Base-by-base conservation (phyloP, 2,329 filamentous ascomycete genomes). In the Neonectria punicea region DNA sequence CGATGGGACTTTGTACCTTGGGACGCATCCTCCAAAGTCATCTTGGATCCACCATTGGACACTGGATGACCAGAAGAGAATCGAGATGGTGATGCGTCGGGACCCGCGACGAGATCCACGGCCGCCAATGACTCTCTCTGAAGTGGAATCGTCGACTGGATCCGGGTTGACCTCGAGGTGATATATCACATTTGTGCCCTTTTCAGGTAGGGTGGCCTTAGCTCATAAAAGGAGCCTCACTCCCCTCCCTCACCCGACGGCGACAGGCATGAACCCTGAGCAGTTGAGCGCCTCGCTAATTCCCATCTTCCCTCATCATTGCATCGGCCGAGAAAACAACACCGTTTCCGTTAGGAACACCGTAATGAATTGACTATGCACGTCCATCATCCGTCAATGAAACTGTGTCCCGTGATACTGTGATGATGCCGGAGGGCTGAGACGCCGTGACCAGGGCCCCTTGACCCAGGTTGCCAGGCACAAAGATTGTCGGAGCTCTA, bases 251-350 rank as follows among this genome's bases (percentile, higher is more conserved):
- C 59, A 46, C 67, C 46, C 63, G 41, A 30, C n/a, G 50, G 30
- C 22, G 43, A 50, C 46, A 60, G 51, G 62, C 59, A 64, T 58
- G 36, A 32, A 53, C 56, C 56, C 49, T 56, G 50, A 65, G 32
- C 32, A 46, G 49, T 32, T 25, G 67, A 61, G 61, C 61, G 67
- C 58, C 46, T 58, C 18, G 49, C 54, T 56, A 63, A 65, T 39
- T 53, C 22, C 51, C 57, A 65, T 74, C 72, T 74, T 74, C 66
- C 57, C 73, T 74, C 73, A 65, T n/a, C 56, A 61, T 34, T 32
- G 34, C 55, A 67, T 65, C 68, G 66, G 66, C 51, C 61, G 73
- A 74, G 73, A 73, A 73, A 74, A 74, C 73, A 74, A 74, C 65
- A 70, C 72, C 69, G 67, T 72, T 67, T 71, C 67, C 39, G 61